Evolutionary conservation across 2,329 filamentous ascomycete genomes (phyloP).

Genomic region (Sarocladium oryzae): DNA sequence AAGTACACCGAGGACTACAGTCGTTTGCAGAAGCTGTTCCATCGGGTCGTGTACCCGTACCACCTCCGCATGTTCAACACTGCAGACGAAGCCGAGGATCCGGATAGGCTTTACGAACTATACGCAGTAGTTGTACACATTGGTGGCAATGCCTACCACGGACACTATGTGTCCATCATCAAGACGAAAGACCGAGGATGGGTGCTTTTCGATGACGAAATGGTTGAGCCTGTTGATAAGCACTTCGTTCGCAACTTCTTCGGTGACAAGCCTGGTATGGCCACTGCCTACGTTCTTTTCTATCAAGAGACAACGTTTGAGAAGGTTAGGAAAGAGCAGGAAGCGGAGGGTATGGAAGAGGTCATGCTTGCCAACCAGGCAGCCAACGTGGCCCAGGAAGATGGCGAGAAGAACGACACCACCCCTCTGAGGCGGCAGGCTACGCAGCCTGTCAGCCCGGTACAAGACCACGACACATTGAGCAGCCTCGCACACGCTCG

Average conservation of each 20-base stretch:
- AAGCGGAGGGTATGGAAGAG: constrained; percentile 67
- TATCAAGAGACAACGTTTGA: constrained; percentile 84
- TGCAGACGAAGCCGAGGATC: constrained; percentile 88
- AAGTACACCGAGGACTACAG: constrained; percentile 97
- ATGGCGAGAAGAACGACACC: constrained; percentile 38
- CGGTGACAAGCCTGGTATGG: constrained; percentile 82
- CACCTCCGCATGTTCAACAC: constrained; percentile 96
- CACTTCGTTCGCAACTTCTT: constrained; percentile 96
- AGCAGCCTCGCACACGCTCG: constrained; percentile 58
- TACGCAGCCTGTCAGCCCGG: constrained; percentile 40
- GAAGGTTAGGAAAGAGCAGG: constrained; percentile 68
- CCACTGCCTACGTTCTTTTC: constrained; percentile 94
- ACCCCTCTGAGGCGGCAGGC: constrained; percentile 41
- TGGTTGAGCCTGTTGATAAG: constrained; percentile 97
- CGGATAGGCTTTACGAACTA: constrained; percentile 88
- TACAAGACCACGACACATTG: constrained; percentile 45
- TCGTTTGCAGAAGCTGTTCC: constrained; percentile 90
- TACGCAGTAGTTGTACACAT: constrained; percentile 98
- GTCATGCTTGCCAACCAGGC: constrained; percentile 49
- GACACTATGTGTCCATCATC: constrained; percentile 95
- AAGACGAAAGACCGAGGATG: constrained; percentile 95
- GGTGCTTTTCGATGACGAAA: constrained; percentile 95
- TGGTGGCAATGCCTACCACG: constrained; percentile 92
- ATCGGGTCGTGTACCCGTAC: constrained; percentile 94
- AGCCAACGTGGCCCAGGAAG: constrained; percentile 47